Percentiles rank a stretch among this genome's conserved stretches.
These are phyloP conservation scores for Fusarium denticulatum DNA, from an alignment of 2,329 filamentous ascomycete species.

Conservation along the genomic window DNA sequence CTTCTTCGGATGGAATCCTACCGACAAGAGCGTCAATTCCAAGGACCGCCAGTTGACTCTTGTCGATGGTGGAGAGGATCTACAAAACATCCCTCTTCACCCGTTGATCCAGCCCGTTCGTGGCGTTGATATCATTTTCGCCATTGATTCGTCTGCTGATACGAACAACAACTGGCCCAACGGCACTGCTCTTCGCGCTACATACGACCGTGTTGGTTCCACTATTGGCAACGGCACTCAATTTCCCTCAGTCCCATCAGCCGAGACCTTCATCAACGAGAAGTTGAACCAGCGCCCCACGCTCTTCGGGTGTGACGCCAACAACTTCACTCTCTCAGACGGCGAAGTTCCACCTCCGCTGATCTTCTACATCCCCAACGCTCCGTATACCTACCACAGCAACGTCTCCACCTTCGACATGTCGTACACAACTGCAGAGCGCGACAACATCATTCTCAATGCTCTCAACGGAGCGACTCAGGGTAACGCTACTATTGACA, in stretches of 20 bases:
- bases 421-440: constrained; percentile 69
- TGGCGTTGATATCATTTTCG: constrained; percentile 69
- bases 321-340: constrained; percentile 50
- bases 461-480: constrained; percentile 85
- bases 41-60: constrained; percentile 69
- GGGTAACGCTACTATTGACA: constrained; percentile 80
- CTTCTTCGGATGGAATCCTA: constrained; percentile 60
- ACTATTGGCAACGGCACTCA: constrained; percentile 61
- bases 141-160: constrained; percentile 72
- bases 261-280: constrained; percentile 64
- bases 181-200: constrained; percentile 66
- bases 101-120: constrained; percentile 63
- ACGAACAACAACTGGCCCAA: constrained; percentile 67
- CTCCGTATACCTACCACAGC: constrained; percentile 78
- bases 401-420: constrained; percentile 84
- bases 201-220: constrained; percentile 62
- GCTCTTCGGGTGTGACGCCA: constrained; percentile 72
- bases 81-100: constrained; percentile 82
- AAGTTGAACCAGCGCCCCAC: constrained; percentile 69
- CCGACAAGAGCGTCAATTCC: constrained; percentile 53
- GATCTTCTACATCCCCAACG: constrained; percentile 83
- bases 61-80: constrained; percentile 83
- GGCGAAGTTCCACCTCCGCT: constrained; percentile 66
- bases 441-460: constrained; percentile 85
- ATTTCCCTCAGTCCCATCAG: constrained; percentile 68